Conservation (phyloP, 2,329 filamentous ascomycete genomes). For the Aspergillus aculeatinus region DNA sequence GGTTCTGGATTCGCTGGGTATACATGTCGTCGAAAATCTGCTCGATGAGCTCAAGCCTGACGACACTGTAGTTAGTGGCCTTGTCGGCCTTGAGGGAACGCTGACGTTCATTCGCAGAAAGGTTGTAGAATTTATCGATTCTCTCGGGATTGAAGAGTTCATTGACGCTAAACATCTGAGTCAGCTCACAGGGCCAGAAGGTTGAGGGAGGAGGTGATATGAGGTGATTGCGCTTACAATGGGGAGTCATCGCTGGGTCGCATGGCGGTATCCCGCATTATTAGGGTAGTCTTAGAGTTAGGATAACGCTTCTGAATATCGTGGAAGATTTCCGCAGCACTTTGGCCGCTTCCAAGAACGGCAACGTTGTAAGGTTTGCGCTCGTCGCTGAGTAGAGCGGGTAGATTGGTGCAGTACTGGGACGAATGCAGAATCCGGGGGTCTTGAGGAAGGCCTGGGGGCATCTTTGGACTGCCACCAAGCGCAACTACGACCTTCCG, state of each 20-base stretch:
- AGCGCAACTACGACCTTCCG: constrained; percentile 62
- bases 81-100: constrained; percentile 66
- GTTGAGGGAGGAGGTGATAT: neutral
- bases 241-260: constrained; percentile 93
- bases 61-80: constrained; percentile 91
- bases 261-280: constrained; percentile 81
- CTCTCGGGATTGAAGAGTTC: constrained; percentile 91
- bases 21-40: constrained; percentile 86
- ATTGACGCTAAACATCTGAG: constrained; percentile 68
- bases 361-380: constrained; percentile 66
- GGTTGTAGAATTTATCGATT: constrained; percentile 72
- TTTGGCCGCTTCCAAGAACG: constrained; percentile 86
- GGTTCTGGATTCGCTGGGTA: constrained; percentile 71
- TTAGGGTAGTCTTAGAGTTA: constrained; percentile 71
- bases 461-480: constrained; percentile 69
- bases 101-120: constrained; percentile 62
- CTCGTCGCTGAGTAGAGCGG: constrained; percentile 39
- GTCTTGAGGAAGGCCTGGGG: constrained; percentile 65
- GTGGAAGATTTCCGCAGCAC: constrained; percentile 91
- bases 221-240: constrained; percentile 62
- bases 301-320: constrained; percentile 81
- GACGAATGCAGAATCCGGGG: constrained; percentile 84
- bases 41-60: constrained; percentile 86
- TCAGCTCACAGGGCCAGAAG: constrained; percentile 2
- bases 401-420: constrained; percentile 63